Evolutionary conservation across 306 rosid genomes (phyloP), one percentile per base, ranked within the genome.

Genomic region (Cicer chorassanicum): DNA sequence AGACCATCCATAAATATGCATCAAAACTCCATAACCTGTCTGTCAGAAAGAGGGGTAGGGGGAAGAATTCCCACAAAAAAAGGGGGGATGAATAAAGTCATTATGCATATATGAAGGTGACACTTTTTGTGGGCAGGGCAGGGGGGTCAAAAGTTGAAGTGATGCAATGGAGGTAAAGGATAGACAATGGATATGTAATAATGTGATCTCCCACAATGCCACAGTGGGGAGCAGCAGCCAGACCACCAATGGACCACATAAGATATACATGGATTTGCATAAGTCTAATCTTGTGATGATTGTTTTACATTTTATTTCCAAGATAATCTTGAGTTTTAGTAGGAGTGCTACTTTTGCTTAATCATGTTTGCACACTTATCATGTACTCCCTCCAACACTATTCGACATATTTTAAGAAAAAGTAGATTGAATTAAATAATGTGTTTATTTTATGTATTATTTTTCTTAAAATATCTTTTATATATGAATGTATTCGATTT

Each of bases 171-270:
- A 51, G 13, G 78, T n/a, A 79, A 64, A 50, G 43, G 6, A 14
- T 10, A 24, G 12, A 48, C 18, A 46, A 66, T 67, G 66, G 5
- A 29, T 29, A 29, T 29, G 4, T 29, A 51, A 80, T 74, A 11
- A 68, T 80, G 69, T 57, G 57, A 46, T 79, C 29, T 50, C 70
- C 74, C 78, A 65, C 82, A 72, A 34, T 73, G 49, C n/a, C 42
- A 64, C 54, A 42, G 81, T 71, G 82, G 82, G 82, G 82, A 77
- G 68, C 82, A 72, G 73, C 82, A 82, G 79, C 72, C 82, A 82
- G 85, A 82, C 78, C 79, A 77, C 15, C 8, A 49, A 21, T 71
- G 82, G 82, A 67, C 86, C 82, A 78, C 77, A 46, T 9, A 76
- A 73, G 61, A 72, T 77, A 72, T 59, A 72, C 66, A 72, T 59